phyloP scores from a whole-genome alignment of 148 eudicot species.

The Cornus controversa region DNA sequence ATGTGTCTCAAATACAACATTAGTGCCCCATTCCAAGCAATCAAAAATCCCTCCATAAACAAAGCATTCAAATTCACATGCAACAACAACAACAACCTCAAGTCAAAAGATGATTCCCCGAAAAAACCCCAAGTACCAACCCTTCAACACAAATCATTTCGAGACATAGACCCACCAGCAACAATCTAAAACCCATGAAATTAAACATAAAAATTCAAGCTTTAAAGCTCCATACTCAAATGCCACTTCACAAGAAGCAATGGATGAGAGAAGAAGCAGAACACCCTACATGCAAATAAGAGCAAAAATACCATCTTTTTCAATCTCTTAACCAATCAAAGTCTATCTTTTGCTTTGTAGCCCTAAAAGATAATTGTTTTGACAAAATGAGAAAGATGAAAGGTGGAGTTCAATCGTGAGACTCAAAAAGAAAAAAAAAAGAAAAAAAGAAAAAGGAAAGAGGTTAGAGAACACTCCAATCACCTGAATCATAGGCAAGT shows the following conservation, averaged over 20 bases:
- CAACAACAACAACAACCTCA: slow-evolving; percentile 3
- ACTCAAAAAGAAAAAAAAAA: neutral
- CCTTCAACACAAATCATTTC: slow-evolving; percentile 11
- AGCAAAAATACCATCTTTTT: neutral
- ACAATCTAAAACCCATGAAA: neutral
- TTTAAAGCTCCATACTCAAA: neutral
- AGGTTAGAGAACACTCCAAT: slow-evolving; percentile 4
- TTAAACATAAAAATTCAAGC: neutral
- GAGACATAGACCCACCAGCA: slow-evolving; percentile 2
- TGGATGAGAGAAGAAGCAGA: neutral
- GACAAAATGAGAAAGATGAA: neutral
- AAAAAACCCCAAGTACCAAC: neutral
- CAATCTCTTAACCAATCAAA: neutral
- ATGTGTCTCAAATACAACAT: neutral
- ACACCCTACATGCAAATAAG: neutral
- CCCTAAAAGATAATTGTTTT: neutral
- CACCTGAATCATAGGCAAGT: slow-evolving; percentile 42
- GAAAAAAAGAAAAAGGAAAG: too few relatives aligned
- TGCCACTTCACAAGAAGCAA: neutral
- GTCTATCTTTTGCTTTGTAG: too few relatives aligned
- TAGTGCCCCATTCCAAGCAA: slow-evolving; percentile 20
- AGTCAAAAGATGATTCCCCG: slow-evolving; percentile 17
- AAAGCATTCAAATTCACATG: neutral
- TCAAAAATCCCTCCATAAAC: neutral
- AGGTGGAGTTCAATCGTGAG: neutral